Evolutionary conservation across 1,284 basidiomycete species (phyloP).

Genomic region (Thelephora terrestris): DNA sequence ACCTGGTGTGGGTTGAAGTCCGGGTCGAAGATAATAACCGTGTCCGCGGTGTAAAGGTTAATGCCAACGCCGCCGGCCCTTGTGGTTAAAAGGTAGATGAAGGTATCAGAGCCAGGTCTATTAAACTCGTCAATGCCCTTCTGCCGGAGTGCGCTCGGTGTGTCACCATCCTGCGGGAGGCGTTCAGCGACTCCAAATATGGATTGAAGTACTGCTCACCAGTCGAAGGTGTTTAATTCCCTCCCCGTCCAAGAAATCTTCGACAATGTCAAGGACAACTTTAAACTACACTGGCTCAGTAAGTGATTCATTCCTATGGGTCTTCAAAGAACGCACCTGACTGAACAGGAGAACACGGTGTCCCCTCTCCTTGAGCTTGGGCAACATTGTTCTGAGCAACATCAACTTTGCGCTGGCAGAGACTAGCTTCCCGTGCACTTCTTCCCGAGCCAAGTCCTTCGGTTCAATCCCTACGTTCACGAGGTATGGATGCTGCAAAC

Average conservation of each 20-base stretch:
- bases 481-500: conserved; percentile 87
- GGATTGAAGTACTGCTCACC: conserved; percentile 34
- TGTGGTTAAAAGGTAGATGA: conserved; percentile 89
- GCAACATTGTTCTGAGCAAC: conserved; percentile 74
- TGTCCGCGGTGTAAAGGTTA: conserved; percentile 83
- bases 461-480: conserved; percentile 78
- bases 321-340: conserved; percentile 53
- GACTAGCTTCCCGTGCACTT: conserved; percentile 73
- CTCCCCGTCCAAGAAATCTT: conserved; percentile 89
- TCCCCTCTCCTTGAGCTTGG: conserved; percentile 80
- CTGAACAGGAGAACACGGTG: conserved; percentile 97
- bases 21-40: conserved; percentile 87
- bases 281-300: conserved; percentile 59
- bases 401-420: conserved; percentile 84
- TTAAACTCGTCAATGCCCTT: conserved; percentile 95
- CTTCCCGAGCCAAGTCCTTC: conserved; percentile 42
- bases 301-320: neutral
- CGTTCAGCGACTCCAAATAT: neutral
- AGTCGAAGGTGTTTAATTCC: conserved; percentile 85
- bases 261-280: conserved; percentile 83
- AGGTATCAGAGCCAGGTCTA: conserved; percentile 74
- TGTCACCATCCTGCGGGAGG: conserved; percentile 72
- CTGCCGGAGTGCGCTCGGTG: conserved; percentile 80
- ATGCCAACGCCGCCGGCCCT: conserved; percentile 96
- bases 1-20: conserved; percentile 95